Base-by-base conservation (phyloP, 2,329 filamentous ascomycete genomes). In the Orbilia brochopaga region DNA sequence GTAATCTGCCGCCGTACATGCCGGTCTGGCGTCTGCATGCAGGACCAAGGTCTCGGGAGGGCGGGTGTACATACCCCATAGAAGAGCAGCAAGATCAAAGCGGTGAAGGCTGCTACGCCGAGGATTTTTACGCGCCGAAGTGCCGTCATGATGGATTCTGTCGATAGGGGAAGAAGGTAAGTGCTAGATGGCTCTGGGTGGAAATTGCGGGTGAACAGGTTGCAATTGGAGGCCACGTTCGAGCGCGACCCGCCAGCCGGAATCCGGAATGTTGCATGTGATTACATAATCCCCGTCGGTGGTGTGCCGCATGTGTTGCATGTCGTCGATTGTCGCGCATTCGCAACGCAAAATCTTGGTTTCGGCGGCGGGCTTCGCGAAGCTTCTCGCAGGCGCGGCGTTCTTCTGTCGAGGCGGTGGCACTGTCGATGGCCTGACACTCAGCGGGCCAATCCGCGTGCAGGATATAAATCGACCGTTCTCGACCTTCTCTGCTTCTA, bases 71-170 rank as follows among this genome's bases (percentile, higher is more conserved):
- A 51, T 54, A 69, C 56, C 19, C 88, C 88, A 78, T 91, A 88
- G 82, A 93, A 91, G 75, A 95, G 82, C 61, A 89, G 81, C 51
- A 88, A 83, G 75, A 93, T 80, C 69, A 93, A 80, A 69, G 85
- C 82, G 74, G 87, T 82, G 75, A 92, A 75, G 63, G 87, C 82
- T 64, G 88, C 82, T 76, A 92, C 82, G 74, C 86, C 81, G 63
- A 91, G 81, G 75, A 89, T 81, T 78, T 88, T 87, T 76, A 91
- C 78, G 76, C 90, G 87, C 74, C 91, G 87, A 76, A 85, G 83
- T 19, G 88, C 89, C 76, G 87, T 85, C 89, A 91, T 91, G 61
- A 67, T 61, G n/a, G 11, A 17, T 6, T 2, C 13, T 15, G 11
- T 13, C n/a, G n/a, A 15, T 13, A 15, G 15, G 11, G 37, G 13